Evolutionary conservation across 768 basidiomycete genomes (phyloP).

Genomic region (Hypholoma fasciculare): DNA sequence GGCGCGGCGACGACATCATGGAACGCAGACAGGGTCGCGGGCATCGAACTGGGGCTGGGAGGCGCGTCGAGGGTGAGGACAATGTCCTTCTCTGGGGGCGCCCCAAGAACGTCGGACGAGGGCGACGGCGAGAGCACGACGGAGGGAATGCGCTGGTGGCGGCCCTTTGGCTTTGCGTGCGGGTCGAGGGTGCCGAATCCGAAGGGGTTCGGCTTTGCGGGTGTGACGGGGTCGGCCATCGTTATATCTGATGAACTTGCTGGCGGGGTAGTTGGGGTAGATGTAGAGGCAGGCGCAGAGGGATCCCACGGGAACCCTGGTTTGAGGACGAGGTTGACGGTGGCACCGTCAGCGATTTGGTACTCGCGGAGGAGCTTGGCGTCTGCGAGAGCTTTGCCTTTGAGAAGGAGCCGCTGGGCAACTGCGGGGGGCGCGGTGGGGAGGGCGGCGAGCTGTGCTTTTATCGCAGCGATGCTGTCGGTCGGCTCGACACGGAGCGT

Average conservation of each 20-base stretch:
- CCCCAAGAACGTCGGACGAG: conserved; percentile 39
- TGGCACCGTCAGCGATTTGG: conserved; percentile 75
- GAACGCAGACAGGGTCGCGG: conserved; percentile 53
- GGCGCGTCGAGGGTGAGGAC: conserved; percentile 59
- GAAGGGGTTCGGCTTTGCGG: conserved; percentile 20
- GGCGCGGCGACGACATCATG: conserved; percentile 73
- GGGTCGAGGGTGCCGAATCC: conserved; percentile 24
- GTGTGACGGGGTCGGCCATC: conserved; percentile 18
- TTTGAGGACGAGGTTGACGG: conserved; percentile 86
- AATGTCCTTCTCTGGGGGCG: conserved; percentile 55
- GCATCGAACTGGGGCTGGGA: conserved; percentile 39
- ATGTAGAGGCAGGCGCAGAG: conserved; percentile 33
- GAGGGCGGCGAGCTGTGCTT: conserved; percentile 67
- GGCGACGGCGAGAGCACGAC: conserved; percentile 80
- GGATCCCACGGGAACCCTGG: conserved; percentile 70
- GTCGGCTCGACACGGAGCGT: conserved; percentile 72
- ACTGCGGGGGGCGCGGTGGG: conserved; percentile 75
- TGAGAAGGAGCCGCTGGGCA: conserved; percentile 83
- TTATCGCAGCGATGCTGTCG: conserved; percentile 83
- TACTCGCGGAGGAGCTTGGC: conserved; percentile 91
- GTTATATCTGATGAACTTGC: conserved; percentile 2
- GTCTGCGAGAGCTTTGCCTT: conserved; percentile 93
- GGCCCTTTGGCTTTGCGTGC: conserved; percentile 23
- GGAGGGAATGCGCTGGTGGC: conserved; percentile 70
- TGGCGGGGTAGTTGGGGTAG: conserved; percentile 12